Evolutionary conservation across 441 rosid species (phyloP), one percentile per base, ranked within the genome.

Genomic region (Gossypium aridum): DNA sequence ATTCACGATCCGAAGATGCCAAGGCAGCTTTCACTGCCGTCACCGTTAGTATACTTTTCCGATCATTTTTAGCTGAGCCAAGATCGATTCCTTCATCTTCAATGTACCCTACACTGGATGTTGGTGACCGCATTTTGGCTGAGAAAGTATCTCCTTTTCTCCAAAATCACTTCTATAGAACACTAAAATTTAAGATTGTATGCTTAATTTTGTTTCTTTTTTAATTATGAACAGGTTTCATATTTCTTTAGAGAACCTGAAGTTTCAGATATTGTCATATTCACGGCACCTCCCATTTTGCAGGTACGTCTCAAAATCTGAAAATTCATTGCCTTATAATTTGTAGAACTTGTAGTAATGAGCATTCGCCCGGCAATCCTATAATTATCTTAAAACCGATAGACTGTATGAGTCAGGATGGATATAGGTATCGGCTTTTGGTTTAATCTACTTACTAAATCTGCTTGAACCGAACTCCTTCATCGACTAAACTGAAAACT

Each of bases 11-110:
- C 1, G 98, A 95, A 81, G 99, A 95, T 76, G 98, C 92, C 34
- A 95, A 92, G 85, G 99, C 99, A 0, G 89, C 85, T 54, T 86
- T 92, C 70, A 95, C 94, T 7, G 98, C 97, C 2, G 79, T 94
- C 22, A 92, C 97, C 28, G 99, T 95, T 55, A 89, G 84, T 77
- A 68, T 95, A 28, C 81, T 95, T 53, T 90, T 83, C 76, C 84
- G 85, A 47, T 90, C 92, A 8, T 82, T 73, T 57, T 61, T 90
- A 77, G 95, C 91, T 3, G 95, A 88, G 84, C 95, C 95, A 1
- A 83, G 88, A 64, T 87, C 91, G 31, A 90, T 90, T 71, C 90
- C 95, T 8, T 88, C 95, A 0, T 1, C 80, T 17, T 90, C 92
- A 59, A 90, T 90, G 95, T 80, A 23, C 61, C 95, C 95, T 45